A percentile compares a stretch with the other conserved stretches of the same genome.
These are phyloP conservation scores for Colletotrichum godetiae DNA, from an alignment of 2,329 filamentous ascomycete genomes.

Conservation along the genomic window DNA sequence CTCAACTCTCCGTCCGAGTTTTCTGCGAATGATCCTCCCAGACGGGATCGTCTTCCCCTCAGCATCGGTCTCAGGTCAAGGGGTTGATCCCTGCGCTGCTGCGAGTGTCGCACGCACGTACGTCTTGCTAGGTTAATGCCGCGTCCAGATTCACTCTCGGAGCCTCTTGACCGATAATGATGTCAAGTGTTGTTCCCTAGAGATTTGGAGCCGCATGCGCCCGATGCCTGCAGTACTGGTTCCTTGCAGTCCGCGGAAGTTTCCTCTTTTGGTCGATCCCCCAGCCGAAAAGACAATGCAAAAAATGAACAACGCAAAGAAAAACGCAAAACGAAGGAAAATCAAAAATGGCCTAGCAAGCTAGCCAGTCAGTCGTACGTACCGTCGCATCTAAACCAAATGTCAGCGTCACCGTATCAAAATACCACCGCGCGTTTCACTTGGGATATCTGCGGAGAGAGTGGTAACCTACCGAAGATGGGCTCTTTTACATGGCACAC, in stretches of 20 bases:
- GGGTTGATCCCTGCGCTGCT: conserved; percentile 37
- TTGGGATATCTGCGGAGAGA: background rate
- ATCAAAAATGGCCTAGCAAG: conserved; percentile 6
- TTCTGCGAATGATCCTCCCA: conserved; percentile 29
- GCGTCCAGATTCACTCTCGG: conserved; percentile 41
- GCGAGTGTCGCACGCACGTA: conserved; percentile 40
- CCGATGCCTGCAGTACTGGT: conserved; percentile 34
- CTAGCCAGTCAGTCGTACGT: conserved; percentile 52
- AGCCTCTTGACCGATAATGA: conserved; percentile 40
- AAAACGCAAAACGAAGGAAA: conserved; percentile 24
- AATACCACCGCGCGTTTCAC: background rate
- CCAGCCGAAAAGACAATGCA: background rate
- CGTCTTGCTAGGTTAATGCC: conserved; percentile 38
- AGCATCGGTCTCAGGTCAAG: conserved; percentile 39
- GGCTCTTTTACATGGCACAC: conserved; percentile 86
- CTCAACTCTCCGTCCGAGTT: conserved; percentile 24
- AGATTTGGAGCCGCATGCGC: conserved; percentile 37
- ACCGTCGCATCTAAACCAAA: conserved; percentile 68
- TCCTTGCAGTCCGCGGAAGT: conserved; percentile 29
- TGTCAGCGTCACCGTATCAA: conserved; percentile 29
- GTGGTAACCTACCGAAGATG: conserved; percentile 71
- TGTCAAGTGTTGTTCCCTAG: conserved; percentile 40
- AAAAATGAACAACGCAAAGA: conserved; percentile 16
- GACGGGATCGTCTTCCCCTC: conserved; percentile 35
- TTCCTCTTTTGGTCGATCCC: background rate